Conservation (phyloP, 768 basidiomycete species). For the Lactarius pseudohatsudake region DNA sequence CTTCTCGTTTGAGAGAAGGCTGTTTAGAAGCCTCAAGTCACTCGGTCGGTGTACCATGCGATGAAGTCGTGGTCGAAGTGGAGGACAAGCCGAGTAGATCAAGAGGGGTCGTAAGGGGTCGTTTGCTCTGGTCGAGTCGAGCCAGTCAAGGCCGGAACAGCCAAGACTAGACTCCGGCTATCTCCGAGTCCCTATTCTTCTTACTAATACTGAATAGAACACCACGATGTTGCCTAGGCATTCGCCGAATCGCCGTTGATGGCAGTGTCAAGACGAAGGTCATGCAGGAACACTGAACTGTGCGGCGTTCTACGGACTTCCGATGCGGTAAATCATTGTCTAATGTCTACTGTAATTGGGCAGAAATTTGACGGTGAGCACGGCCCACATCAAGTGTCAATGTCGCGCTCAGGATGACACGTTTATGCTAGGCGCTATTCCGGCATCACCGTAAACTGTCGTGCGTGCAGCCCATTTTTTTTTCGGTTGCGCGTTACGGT, state of each 20-base stretch:
- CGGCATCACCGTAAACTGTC: neutral
- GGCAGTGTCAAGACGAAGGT: neutral
- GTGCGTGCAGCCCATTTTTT: too few relatives aligned
- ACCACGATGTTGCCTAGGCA: too few relatives aligned
- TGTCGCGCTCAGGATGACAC: too few relatives aligned
- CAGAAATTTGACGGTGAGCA: neutral
- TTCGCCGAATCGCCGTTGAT: too few relatives aligned
- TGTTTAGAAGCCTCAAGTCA: constrained; percentile 69
- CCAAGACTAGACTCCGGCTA: neutral
- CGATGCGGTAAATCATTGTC: too few relatives aligned
- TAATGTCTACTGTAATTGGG: too few relatives aligned
- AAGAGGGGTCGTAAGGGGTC: neutral
- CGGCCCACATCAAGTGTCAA: neutral
- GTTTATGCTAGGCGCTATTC: too few relatives aligned
- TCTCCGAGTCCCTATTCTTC: neutral
- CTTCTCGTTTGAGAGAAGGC: constrained; percentile 68
- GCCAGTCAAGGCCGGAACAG: too few relatives aligned
- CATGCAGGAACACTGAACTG: neutral
- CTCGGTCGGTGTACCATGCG: constrained; percentile 70
- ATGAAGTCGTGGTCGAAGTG: neutral
- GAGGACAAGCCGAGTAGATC: neutral
- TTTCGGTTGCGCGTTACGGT: too few relatives aligned
- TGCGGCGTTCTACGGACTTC: neutral
- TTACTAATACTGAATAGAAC: too few relatives aligned
- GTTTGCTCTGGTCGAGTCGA: neutral